Evolutionary conservation across 192 early-diverging fungal genomes (phyloP), one percentile per base, ranked within the genome.

Genomic region (Umbelopsis isabellina): DNA sequence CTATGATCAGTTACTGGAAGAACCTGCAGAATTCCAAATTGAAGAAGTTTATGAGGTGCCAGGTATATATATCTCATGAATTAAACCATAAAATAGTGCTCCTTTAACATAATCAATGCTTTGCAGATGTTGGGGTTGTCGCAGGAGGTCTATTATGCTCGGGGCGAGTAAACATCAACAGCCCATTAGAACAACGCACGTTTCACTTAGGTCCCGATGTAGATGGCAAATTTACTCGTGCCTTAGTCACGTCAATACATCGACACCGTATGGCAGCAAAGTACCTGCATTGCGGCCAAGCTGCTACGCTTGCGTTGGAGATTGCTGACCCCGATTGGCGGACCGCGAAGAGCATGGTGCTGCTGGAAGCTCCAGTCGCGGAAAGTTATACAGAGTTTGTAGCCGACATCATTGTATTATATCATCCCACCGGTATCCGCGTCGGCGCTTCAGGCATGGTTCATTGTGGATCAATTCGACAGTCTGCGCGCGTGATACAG

Each of bases 41-140:
- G 93, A 95, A 74, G 91, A 95, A 65, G 83, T 92, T 18, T 95
- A 93, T 73, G 75, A 73, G 46, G 84, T 93, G 10, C 88, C 89
- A 66, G 84, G 87, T 78, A 80, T 66, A 65, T 77, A n/a, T 18
- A n/a, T n/a, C n/a, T n/a, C n/a, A n/a, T n/a, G n/a, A n/a, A n/a
- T n/a, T n/a, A n/a, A n/a, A n/a, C n/a, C n/a, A n/a, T n/a, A n/a
- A n/a, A n/a, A 10, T 41, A 50, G 21, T 61, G 48, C 18, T 50
- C 48, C 5, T 0, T 12, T 33, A 22, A n/a, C 4, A 21, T 2
- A 41, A 9, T n/a, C 3, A 15, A 49, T 80, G 70, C 46, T 67
- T 82, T 21, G 73, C 84, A 78, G 80, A 84, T 3, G 88, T 90
- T 41, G 91, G 89, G 1, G 81, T 78, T 22, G 91, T 92, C 1